phyloP scores from a whole-genome alignment of 2,329 filamentous ascomycete genomes.

The Microsporum ferrugineum region DNA sequence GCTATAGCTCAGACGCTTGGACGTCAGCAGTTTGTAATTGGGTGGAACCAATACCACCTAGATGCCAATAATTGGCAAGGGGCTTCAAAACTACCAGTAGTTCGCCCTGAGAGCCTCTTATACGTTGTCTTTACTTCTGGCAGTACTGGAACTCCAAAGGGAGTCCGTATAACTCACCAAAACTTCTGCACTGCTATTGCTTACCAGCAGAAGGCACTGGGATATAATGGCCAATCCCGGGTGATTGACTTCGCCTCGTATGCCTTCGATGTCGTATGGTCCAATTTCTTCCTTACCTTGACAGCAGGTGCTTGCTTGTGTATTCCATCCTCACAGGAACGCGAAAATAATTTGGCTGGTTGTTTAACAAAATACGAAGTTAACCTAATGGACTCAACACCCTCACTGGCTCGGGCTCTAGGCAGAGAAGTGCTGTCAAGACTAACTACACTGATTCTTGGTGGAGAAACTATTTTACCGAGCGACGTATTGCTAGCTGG shows the following conservation, averaged over 20 bases:
- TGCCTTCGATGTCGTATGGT: conserved; percentile 81
- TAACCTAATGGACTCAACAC: conserved; percentile 45
- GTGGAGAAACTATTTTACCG: conserved; percentile 18
- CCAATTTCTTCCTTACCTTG: conserved; percentile 57
- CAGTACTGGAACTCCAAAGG: conserved; percentile 55
- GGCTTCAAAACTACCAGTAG: not conserved
- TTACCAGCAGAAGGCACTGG: conserved; percentile 42
- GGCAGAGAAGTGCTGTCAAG: conserved; percentile 27
- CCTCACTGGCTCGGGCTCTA: conserved; percentile 38
- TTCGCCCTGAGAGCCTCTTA: conserved; percentile 20
- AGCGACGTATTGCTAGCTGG: conserved; percentile 18
- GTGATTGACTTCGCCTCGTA: conserved; percentile 75
- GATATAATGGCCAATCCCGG: conserved; percentile 40
- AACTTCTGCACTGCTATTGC: conserved; percentile 49
- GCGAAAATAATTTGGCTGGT: conserved; percentile 27
- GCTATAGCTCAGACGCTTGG: not conserved
- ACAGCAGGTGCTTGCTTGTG: conserved; percentile 32
- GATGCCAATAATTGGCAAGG: not conserved
- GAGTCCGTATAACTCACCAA: conserved; percentile 62
- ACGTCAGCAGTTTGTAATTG: not conserved
- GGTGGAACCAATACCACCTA: not conserved
- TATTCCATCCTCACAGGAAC: conserved; percentile 32
- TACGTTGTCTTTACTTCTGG: conserved; percentile 53
- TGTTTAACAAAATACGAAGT: not conserved
- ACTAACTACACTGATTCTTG: conserved; percentile 26